Evolutionary conservation across 2,329 filamentous ascomycete genomes (phyloP), one percentile per base, ranked within the genome.

Genomic region (Neocatenulostroma microsporum): DNA sequence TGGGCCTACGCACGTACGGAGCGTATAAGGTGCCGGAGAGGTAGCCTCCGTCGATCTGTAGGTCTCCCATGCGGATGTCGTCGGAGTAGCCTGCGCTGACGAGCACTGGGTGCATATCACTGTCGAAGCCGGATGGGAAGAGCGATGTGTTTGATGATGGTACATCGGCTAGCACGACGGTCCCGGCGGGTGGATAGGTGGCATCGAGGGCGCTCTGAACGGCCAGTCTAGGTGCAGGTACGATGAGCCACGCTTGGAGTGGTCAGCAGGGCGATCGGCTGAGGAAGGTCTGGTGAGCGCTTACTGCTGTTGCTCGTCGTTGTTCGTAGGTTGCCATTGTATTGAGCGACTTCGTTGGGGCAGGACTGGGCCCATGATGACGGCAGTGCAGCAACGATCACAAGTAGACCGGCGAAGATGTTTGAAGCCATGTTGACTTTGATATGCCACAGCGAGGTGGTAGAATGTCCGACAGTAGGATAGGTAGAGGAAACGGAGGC

Each of bases 31-130:
- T 19, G 21, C 26, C 37, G 9, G 14, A 23, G 11, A 46, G 26
- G 3, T 48, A 37, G 2, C 33, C 39, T 6, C 46, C 49, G 21
- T 49, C 41, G 26, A 51, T 53, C 25, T 51, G 47, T 13, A 50
- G 36, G 6, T 37, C 40, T 4, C 41, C 39, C 41, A 51, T 48
- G 13, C 48, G 44, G 25, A 48, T 51, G 27, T 53, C 48, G 34
- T 37, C 46, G 20, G 24, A 37, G 11, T 21, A 32, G 13, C 36
- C 40, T n/a, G 30, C 36, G 19, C 12, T 36, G 9, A 41, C 45
- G 3, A 51, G 26, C 19, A 48, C 45, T 2, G 48, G 49, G n/a
- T 50, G 49, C n/a, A 35, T 39, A 18, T 38, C 40, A 14, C 32
- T 37, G 13, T 46, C 39, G 18, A 48, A 51, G 21, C 44, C 48